phyloP scores from a whole-genome alignment of 2,329 filamentous ascomycete species.

The Madurella mycetomatis region DNA sequence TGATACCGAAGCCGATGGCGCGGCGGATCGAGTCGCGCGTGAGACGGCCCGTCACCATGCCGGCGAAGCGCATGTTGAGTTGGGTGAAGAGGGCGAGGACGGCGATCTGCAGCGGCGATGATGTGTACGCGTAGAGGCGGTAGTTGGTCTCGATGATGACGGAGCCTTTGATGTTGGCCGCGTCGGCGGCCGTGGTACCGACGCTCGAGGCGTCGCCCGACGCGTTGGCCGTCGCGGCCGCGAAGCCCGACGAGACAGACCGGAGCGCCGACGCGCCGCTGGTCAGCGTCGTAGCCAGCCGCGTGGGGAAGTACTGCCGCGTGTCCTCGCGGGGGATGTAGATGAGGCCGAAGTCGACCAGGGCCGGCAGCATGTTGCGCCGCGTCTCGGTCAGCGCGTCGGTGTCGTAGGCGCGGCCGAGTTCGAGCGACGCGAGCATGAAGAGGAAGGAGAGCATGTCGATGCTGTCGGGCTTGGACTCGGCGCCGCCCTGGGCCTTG shows the following conservation, averaged over 20 bases:
- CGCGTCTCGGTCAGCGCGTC: conserved; percentile 77
- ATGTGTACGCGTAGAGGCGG: conserved; percentile 93
- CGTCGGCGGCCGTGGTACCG: conserved; percentile 32
- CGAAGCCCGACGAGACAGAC: conserved; percentile 63
- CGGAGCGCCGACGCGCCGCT: conserved; percentile 65
- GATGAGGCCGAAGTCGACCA: conserved; percentile 89
- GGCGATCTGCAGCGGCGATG: conserved; percentile 88
- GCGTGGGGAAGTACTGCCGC: conserved; percentile 78
- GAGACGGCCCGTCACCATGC: conserved; percentile 87
- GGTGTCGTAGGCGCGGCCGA: conserved; percentile 87
- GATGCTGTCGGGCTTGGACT: conserved; percentile 78
- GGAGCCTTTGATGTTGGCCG: conserved; percentile 62
- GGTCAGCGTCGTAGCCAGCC: conserved; percentile 90
- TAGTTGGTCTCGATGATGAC: conserved; percentile 98
- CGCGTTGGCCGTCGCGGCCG: conserved; percentile 56
- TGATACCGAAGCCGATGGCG: conserved; percentile 88
- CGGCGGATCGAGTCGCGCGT: conserved; percentile 83
- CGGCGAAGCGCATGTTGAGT: conserved; percentile 85
- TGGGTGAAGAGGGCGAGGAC: conserved; percentile 87
- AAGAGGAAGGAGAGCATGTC: conserved; percentile 97
- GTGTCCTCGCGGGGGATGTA: conserved; percentile 60
- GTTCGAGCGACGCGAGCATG: conserved; percentile 86
- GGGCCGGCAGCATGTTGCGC: conserved; percentile 80
- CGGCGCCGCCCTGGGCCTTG: conserved; percentile 42
- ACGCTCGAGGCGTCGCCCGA: conserved; percentile 46